These are phyloP conservation scores for Quercus bicolor DNA, from an alignment of 306 rosid genomes.

Conservation along the genomic window DNA sequence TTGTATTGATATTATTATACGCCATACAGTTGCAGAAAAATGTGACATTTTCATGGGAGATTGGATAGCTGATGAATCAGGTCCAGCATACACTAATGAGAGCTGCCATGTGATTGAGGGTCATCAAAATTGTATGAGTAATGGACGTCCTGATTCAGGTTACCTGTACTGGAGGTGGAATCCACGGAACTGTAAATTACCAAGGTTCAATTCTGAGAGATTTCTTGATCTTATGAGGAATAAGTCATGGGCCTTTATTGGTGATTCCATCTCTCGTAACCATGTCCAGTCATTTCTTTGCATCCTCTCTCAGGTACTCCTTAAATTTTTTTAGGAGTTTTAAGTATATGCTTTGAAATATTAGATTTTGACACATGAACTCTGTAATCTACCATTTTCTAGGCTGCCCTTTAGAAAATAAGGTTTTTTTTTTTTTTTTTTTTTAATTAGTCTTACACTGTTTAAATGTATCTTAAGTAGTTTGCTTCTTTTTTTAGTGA, in stretches of 20 bases:
- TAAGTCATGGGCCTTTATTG: slow-evolving; percentile 66
- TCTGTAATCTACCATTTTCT: neutral
- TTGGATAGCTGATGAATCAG: slow-evolving; percentile 64
- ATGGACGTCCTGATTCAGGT: slow-evolving; percentile 74
- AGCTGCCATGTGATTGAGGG: slow-evolving; percentile 61
- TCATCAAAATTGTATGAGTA: slow-evolving; percentile 79
- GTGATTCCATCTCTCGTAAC: slow-evolving; percentile 85
- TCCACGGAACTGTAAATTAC: slow-evolving; percentile 57
- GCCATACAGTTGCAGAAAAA: slow-evolving; percentile 26
- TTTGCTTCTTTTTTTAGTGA: neutral
- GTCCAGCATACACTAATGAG: slow-evolving; percentile 63
- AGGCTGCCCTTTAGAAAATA: neutral
- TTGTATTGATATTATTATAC: neutral
- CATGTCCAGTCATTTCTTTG: slow-evolving; percentile 78
- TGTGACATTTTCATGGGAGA: slow-evolving; percentile 77
- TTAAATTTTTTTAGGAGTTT: neutral
- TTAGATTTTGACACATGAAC: neutral
- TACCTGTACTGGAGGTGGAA: slow-evolving; percentile 80
- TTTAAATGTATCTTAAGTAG: neutral
- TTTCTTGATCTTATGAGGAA: slow-evolving; percentile 67
- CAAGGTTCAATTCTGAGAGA: slow-evolving; percentile 49
- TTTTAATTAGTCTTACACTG: neutral
- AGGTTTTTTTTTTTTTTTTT: neutral
- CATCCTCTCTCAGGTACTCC: slow-evolving; percentile 68
- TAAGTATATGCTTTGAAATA: neutral